Conservation (phyloP, 2,329 filamentous ascomycete species). For the Apiospora koreana region DNA sequence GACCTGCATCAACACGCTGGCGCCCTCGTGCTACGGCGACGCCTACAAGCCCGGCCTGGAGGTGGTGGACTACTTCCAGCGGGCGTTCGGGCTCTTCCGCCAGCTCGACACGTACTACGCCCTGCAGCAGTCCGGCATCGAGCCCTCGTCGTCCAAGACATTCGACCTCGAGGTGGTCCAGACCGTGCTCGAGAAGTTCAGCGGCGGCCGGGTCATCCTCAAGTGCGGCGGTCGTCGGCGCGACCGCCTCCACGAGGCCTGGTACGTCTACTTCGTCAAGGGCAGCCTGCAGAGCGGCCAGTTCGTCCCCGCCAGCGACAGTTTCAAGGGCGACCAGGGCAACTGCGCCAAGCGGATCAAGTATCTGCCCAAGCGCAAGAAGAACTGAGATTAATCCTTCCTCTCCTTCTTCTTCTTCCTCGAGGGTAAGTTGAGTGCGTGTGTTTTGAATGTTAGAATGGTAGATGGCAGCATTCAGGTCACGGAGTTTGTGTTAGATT, state of each 20-base stretch:
- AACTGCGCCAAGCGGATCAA: conserved; percentile 41
- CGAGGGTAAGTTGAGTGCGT: not conserved
- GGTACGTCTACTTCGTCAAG: conserved; percentile 55
- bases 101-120: conserved; percentile 45
- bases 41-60: conserved; percentile 46
- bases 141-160: conserved; percentile 33
- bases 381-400: not conserved
- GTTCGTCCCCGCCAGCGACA: conserved; percentile 45
- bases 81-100: conserved; percentile 43
- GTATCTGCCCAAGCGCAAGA: conserved; percentile 40
- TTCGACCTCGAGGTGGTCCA: conserved; percentile 46
- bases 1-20: conserved; percentile 70
- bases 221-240: conserved; percentile 39
- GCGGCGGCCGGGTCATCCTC: conserved; percentile 47
- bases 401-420: not conserved
- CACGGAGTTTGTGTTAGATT: not conserved
- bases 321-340: conserved; percentile 37
- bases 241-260: conserved; percentile 50
- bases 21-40: conserved; percentile 62
- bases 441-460: not conserved
- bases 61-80: conserved; percentile 47
- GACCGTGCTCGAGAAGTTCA: conserved; percentile 42
- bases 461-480: not conserved
- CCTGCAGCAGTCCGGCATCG: conserved; percentile 38
- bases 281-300: conserved; percentile 52